These are phyloP conservation scores for Vigna nakashimae DNA, from an alignment of 306 rosid genomes.

Conservation along the genomic window DNA sequence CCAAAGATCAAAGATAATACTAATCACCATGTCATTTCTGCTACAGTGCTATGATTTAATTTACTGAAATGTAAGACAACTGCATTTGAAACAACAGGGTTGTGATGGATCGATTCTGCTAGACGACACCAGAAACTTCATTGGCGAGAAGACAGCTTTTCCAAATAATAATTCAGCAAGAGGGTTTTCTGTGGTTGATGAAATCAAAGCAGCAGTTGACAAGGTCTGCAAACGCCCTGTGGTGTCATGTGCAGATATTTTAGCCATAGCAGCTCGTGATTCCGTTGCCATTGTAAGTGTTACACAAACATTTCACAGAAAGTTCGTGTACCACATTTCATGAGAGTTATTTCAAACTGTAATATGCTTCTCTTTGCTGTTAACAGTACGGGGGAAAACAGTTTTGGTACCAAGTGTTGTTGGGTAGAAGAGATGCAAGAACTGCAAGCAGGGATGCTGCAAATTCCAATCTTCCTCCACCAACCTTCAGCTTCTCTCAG, in stretches of 20 bases:
- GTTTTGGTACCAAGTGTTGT: slow-evolving; percentile 41
- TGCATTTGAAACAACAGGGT: slow-evolving; percentile 30
- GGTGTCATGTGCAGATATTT: slow-evolving; percentile 57
- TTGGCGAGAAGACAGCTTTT: slow-evolving; percentile 46
- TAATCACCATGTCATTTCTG: not conserved
- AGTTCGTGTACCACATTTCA: too few relatives aligned
- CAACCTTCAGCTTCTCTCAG: slow-evolving; percentile 33
- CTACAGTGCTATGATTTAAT: not conserved
- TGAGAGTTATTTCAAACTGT: not conserved
- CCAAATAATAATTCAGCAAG: slow-evolving; percentile 49
- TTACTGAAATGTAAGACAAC: not conserved
- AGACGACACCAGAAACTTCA: slow-evolving; percentile 44
- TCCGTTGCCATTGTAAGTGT: slow-evolving; percentile 49
- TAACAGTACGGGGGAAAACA: slow-evolving; percentile 51
- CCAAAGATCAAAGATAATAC: not conserved
- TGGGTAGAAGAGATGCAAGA: slow-evolving; percentile 59
- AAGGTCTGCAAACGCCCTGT: slow-evolving; percentile 50
- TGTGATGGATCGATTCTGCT: slow-evolving; percentile 58
- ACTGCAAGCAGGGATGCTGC: slow-evolving; percentile 49
- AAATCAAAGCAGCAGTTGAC: slow-evolving; percentile 54
- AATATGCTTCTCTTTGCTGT: not conserved
- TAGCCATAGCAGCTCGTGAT: slow-evolving; percentile 61
- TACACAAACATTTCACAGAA: not conserved
- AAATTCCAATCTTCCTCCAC: slow-evolving; percentile 46
- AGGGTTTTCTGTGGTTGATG: slow-evolving; percentile 50